phyloP scores from a whole-genome alignment of 2,329 filamentous ascomycete genomes.

The Aureobasidium zeae region DNA sequence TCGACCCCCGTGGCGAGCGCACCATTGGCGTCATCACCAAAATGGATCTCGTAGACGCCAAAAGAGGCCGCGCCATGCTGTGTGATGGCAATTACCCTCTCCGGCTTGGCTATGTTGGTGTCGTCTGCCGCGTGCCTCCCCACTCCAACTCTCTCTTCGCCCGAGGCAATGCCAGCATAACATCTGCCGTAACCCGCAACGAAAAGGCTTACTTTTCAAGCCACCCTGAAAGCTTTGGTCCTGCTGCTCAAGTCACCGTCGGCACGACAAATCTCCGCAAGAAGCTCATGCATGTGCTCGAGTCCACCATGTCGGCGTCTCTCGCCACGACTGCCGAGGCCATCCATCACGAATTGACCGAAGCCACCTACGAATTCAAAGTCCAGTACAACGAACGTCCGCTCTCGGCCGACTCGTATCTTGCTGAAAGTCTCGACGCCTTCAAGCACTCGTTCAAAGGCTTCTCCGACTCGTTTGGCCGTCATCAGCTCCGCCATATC shows the following conservation, averaged over 20 bases:
- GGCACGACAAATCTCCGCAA: conserved; percentile 82
- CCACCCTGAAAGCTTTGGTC: conserved; percentile 71
- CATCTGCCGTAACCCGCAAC: conserved; percentile 73
- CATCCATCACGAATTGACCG: conserved; percentile 88
- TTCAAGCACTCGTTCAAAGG: conserved; percentile 98
- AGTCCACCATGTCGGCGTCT: conserved; percentile 93
- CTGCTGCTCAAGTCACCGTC: conserved; percentile 61
- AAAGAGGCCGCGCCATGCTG: conserved; percentile 67
- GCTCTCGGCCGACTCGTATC: conserved; percentile 88
- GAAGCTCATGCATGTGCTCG: conserved; percentile 93
- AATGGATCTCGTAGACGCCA: conserved; percentile 90
- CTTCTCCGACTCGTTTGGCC: conserved; percentile 81
- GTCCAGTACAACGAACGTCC: conserved; percentile 98
- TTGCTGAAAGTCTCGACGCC: conserved; percentile 86
- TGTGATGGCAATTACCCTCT: conserved; percentile 88
- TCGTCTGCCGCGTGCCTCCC: conserved; percentile 72
- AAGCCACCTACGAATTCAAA: conserved; percentile 97
- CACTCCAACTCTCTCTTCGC: conserved; percentile 65
- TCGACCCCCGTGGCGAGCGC: conserved; percentile 87
- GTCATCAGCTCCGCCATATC: conserved; percentile 78
- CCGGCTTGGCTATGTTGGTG: conserved; percentile 90
- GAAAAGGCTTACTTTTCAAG: conserved; percentile 79
- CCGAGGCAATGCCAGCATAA: conserved; percentile 69
- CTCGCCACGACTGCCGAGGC: conserved; percentile 82
- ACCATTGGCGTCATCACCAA: conserved; percentile 99